phyloP scores from a whole-genome alignment of 1,284 basidiomycete genomes.

The Malassezia vespertilionis region DNA sequence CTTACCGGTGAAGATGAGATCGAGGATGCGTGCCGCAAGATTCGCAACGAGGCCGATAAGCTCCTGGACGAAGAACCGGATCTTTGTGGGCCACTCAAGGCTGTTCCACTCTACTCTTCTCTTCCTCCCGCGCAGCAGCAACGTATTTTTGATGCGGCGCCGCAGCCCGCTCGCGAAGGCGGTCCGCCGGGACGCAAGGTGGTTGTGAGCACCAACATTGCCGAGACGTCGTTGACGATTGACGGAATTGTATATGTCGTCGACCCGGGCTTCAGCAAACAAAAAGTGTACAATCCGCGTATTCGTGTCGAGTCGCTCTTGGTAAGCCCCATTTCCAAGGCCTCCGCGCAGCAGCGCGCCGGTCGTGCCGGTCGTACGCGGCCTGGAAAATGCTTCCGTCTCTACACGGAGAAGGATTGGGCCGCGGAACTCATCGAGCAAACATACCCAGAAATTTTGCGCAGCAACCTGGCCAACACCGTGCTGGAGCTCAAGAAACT shows the following conservation, averaged over 20 bases:
- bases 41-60: constrained; percentile 60
- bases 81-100: constrained; percentile 60
- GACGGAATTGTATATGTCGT: constrained; percentile 99
- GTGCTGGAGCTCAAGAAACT: constrained; percentile 89
- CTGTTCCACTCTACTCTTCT: constrained; percentile 85
- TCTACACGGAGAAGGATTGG: constrained; percentile 97
- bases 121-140: constrained; percentile 87
- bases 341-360: constrained; percentile 86
- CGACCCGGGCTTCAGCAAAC: constrained; percentile 92
- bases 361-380: constrained; percentile 90
- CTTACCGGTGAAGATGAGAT: constrained; percentile 98
- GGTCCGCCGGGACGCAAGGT: constrained; percentile 84
- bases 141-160: constrained; percentile 82
- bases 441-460: constrained; percentile 87
- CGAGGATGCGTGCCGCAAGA: constrained; percentile 88
- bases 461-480: constrained; percentile 73
- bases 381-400: constrained; percentile 90
- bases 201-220: constrained; percentile 92
- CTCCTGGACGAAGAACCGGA: constrained; percentile 37
- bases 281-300: constrained; percentile 92
- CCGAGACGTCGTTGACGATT: constrained; percentile 93
- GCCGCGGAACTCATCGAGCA: constrained; percentile 76
- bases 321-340: constrained; percentile 90
- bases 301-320: constrained; percentile 90
- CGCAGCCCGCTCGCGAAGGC: constrained; percentile 55